phyloP scores from a whole-genome alignment of 2,329 filamentous ascomycete genomes.

The Hypoxylon sp. region DNA sequence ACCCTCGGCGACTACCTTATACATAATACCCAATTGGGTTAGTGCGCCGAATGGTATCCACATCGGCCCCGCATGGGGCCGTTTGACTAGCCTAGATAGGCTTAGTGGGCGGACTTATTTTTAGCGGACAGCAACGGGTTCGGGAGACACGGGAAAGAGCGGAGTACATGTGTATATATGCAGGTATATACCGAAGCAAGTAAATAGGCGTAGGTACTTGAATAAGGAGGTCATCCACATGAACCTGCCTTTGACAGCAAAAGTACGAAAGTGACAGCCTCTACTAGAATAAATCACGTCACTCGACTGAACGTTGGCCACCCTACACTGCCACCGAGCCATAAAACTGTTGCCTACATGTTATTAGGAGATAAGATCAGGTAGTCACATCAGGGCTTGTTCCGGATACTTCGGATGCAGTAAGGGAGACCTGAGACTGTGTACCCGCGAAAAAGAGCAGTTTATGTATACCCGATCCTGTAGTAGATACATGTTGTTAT shows the following conservation, averaged over 20 bases:
- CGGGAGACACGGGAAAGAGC: not conserved
- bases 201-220: no score
- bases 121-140: not conserved
- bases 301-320: not conserved
- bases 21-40: not conserved
- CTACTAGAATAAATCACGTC: not conserved
- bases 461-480: no score
- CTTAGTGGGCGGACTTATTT: not conserved
- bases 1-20: not conserved
- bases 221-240: not conserved
- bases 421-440: no score
- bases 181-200: no score
- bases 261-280: not conserved
- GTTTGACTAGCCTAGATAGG: not conserved
- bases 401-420: no score
- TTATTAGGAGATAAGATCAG: no score
- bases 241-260: not conserved
- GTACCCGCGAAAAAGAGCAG: no score
- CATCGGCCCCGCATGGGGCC: not conserved
- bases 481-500: no score
- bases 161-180: not conserved
- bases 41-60: not conserved
- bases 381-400: no score
- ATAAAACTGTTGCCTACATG: not conserved
- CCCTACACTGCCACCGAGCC: not conserved